Percentiles rank a stretch among this genome's conserved stretches.
Evolutionary conservation across 495 filamentous ascomycete species (phyloP).

Genomic region (Penicillium cinerascens): DNA sequence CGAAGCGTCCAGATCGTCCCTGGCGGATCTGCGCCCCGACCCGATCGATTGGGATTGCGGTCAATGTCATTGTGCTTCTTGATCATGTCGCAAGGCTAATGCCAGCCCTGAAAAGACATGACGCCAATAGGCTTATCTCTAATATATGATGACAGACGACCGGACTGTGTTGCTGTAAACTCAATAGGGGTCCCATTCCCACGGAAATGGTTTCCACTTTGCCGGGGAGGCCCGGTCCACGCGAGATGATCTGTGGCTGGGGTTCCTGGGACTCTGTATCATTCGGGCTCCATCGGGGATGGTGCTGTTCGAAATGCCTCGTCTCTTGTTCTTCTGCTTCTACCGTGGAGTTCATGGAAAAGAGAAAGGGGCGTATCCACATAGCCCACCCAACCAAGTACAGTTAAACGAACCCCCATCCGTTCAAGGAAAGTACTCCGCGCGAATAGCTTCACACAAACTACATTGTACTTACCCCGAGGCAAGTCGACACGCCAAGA

Average conservation of each 20-base stretch:
- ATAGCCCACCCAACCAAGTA: no score
- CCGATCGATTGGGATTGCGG: conserved; percentile 21
- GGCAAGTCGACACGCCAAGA: conserved; percentile 1
- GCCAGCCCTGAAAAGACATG: background rate
- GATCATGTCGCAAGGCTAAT: background rate
- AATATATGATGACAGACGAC: background rate
- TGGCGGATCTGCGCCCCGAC: conserved; percentile 11
- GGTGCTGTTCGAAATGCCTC: no score
- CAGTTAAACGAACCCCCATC: no score
- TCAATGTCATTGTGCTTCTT: conserved; percentile 14
- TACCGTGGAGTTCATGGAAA: background rate
- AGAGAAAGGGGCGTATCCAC: background rate
- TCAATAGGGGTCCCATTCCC: conserved; percentile 4
- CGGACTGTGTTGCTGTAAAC: background rate
- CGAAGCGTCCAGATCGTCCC: conserved; percentile 22
- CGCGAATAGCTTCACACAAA: no score
- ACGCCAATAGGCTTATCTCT: conserved; percentile 1
- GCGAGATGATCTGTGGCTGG: conserved; percentile 24
- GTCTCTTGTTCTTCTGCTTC: background rate
- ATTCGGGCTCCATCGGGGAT: no score
- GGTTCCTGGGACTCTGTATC: background rate
- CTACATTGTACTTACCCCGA: no score
- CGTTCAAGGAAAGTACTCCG: no score
- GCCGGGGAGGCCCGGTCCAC: conserved; percentile 19
- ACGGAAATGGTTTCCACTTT: conserved; percentile 8